Conservation (phyloP, 805 yeast genomes). For the Metschnikowia hibisci region DNA sequence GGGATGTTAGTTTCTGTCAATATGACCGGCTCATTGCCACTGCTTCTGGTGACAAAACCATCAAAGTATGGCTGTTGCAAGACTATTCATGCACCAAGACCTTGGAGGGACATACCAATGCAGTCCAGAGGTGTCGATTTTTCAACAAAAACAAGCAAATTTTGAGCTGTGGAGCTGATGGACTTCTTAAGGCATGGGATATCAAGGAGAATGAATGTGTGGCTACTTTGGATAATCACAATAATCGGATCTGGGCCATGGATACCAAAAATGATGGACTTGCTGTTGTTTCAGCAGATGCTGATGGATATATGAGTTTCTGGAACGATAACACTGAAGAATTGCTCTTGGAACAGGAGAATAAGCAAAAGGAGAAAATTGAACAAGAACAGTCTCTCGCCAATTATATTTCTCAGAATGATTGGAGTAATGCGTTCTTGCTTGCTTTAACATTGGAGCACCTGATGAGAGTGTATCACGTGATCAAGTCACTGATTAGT, state of each 20-base stretch:
- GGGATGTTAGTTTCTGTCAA: conserved; percentile 83
- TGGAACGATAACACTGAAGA: conserved; percentile 90
- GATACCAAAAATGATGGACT: conserved; percentile 63
- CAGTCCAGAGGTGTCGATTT: conserved; percentile 79
- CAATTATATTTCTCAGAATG: conserved; percentile 65
- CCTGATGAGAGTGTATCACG: conserved; percentile 82
- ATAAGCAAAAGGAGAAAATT: conserved; percentile 52
- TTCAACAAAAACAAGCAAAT: conserved; percentile 64
- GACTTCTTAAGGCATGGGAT: conserved; percentile 90
- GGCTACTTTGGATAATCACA: conserved; percentile 85
- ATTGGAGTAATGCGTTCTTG: conserved; percentile 86
- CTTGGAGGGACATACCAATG: conserved; percentile 91
- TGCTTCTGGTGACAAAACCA: conserved; percentile 89
- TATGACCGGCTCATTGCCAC: conserved; percentile 76
- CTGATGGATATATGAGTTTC: conserved; percentile 84
- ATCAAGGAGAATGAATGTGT: conserved; percentile 60
- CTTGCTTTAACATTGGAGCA: conserved; percentile 85
- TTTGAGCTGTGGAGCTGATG: conserved; percentile 88
- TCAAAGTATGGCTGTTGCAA: conserved; percentile 81
- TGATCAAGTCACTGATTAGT: conserved; percentile 58
- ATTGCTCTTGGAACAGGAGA: conserved; percentile 46
- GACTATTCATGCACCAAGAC: conserved; percentile 76
- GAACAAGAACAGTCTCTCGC: conserved; percentile 87
- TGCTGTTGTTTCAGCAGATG: conserved; percentile 81
- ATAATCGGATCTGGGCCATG: conserved; percentile 91